Conservation (phyloP, 352 stramenopile species). For the Pythium dissimile region DNA sequence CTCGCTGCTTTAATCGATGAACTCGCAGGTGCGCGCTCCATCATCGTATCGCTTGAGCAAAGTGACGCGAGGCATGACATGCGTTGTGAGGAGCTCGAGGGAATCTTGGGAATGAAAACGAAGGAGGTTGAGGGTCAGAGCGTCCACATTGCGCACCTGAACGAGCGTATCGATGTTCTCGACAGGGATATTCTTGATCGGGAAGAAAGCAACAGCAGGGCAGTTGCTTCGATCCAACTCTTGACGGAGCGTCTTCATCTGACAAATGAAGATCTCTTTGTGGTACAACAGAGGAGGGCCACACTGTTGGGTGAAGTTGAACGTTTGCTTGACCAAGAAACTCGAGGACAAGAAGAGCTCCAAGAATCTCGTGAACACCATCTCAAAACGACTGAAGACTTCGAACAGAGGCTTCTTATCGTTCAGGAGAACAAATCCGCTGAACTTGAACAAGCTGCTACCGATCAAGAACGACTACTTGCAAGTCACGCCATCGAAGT, state of each 20-base stretch:
- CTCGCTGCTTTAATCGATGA: background rate
- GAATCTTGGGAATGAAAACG: background rate
- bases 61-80: background rate
- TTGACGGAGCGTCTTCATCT: conserved; percentile 1
- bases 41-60: background rate
- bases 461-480: background rate
- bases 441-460: background rate
- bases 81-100: conserved; percentile 5
- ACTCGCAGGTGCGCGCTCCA: background rate
- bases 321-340: background rate
- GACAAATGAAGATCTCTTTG: background rate
- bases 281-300: background rate
- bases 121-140: background rate
- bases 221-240: background rate
- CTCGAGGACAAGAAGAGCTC: background rate
- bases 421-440: background rate
- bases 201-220: background rate
- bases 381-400: too few relatives aligned
- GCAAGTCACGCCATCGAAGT: background rate
- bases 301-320: background rate
- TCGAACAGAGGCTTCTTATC: background rate
- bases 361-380: background rate
- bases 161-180: background rate
- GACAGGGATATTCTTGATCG: background rate
- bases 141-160: background rate